Evolutionary conservation across 805 yeast genomes (phyloP).

Genomic region (Starmerella asiatica): DNA sequence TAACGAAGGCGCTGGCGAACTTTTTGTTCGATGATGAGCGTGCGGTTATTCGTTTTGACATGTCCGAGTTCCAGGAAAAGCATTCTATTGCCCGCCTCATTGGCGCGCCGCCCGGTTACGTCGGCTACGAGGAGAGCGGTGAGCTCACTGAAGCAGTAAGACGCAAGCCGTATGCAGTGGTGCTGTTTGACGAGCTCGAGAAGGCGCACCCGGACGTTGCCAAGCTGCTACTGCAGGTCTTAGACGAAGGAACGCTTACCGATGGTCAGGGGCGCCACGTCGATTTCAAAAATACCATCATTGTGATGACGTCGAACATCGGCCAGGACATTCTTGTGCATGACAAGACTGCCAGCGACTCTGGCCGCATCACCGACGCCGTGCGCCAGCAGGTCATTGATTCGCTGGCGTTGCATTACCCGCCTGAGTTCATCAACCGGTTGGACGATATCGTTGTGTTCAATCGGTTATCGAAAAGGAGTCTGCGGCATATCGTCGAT

Average conservation of each 20-base stretch:
- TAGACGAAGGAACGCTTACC: slow-evolving; percentile 89
- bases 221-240: slow-evolving; percentile 74
- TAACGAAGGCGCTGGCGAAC: slow-evolving; percentile 83
- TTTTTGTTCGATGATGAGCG: slow-evolving; percentile 81
- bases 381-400: slow-evolving; percentile 51
- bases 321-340: slow-evolving; percentile 85
- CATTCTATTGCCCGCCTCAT: slow-evolving; percentile 81
- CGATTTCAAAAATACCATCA: slow-evolving; percentile 86
- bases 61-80: slow-evolving; percentile 96
- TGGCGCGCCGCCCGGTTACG: slow-evolving; percentile 98
- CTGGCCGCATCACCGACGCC: slow-evolving; percentile 39
- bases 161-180: slow-evolving; percentile 86
- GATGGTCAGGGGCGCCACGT: slow-evolving; percentile 91
- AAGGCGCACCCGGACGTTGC: slow-evolving; percentile 96
- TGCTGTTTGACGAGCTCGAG: slow-evolving; percentile 89
- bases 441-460: slow-evolving; percentile 88
- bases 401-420: slow-evolving; percentile 56
- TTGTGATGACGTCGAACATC: slow-evolving; percentile 92
- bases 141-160: slow-evolving; percentile 93
- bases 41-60: slow-evolving; percentile 82
- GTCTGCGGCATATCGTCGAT: slow-evolving; percentile 69
- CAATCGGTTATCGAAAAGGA: slow-evolving; percentile 69
- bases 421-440: slow-evolving; percentile 92
- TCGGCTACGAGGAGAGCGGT: slow-evolving; percentile 86
- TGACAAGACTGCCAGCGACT: slow-evolving; percentile 35